A percentile compares a stretch with the other conserved stretches of the same genome.
Conservation (phyloP, 805 yeast species). For the Jamesozyma lodderae region DNA sequence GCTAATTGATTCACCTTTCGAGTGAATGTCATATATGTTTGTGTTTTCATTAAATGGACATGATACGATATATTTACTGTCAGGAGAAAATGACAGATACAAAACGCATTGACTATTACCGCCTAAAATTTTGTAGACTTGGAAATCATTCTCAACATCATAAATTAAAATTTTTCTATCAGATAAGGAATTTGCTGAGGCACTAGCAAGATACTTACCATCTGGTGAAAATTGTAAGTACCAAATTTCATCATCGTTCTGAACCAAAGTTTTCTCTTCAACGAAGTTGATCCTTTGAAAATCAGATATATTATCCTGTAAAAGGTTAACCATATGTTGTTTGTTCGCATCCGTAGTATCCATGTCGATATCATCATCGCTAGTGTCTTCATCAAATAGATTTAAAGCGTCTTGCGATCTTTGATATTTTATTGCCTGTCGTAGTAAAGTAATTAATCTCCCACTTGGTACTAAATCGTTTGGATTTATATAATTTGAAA, state of each 20-base stretch:
- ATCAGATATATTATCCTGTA: slow-evolving; percentile 11
- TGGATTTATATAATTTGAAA: slow-evolving; percentile 42
- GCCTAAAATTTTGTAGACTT: slow-evolving; percentile 30
- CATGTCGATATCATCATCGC: slow-evolving; percentile 11
- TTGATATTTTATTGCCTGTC: slow-evolving; percentile 45
- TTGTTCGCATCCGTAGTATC: slow-evolving; percentile 6
- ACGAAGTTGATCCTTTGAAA: slow-evolving; percentile 7
- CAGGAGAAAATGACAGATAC: slow-evolving; percentile 68
- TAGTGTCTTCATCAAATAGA: slow-evolving; percentile 12
- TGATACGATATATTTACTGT: slow-evolving; percentile 55
- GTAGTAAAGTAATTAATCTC: slow-evolving; percentile 41
- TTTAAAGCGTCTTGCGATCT: slow-evolving; percentile 30
- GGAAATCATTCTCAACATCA: slow-evolving; percentile 45
- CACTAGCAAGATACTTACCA: slow-evolving; percentile 70
- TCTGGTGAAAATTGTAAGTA: slow-evolving; percentile 65
- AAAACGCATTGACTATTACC: slow-evolving; percentile 49
- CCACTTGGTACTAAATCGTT: slow-evolving; percentile 45
- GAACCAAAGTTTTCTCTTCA: slow-evolving; percentile 20
- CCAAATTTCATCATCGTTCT: slow-evolving; percentile 78
- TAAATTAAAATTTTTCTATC: slow-evolving; percentile 54
- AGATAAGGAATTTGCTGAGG: slow-evolving; percentile 43
- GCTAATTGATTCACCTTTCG: slow-evolving; percentile 26
- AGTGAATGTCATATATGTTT: slow-evolving; percentile 54
- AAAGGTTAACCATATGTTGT: slow-evolving; percentile 6
- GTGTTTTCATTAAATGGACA: slow-evolving; percentile 67